Evolutionary conservation across 1,284 basidiomycete species (phyloP).

Genomic region (Ceratobasidium sp.): DNA sequence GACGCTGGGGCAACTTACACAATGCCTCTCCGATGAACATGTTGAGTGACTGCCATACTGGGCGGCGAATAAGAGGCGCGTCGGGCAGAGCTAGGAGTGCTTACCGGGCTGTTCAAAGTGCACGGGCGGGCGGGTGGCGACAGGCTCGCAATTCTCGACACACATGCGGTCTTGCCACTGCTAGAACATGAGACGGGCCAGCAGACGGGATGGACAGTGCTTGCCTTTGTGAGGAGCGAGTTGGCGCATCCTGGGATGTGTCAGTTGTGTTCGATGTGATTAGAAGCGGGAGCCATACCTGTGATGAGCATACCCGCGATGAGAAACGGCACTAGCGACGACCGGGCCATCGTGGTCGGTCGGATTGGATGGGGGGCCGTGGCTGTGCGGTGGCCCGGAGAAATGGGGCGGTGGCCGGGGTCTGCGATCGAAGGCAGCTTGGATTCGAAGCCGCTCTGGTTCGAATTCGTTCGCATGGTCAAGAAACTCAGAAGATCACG

Average conservation of each 20-base stretch:
- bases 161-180: constrained; percentile 86
- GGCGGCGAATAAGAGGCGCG: constrained; percentile 28
- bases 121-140: constrained; percentile 60
- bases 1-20: constrained; percentile 61
- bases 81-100: constrained; percentile 22
- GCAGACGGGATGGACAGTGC: constrained; percentile 50
- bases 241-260: constrained; percentile 53
- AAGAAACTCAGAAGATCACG: constrained; percentile 25
- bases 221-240: constrained; percentile 72
- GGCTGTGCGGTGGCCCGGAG: constrained; percentile 44
- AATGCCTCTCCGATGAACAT: constrained; percentile 96
- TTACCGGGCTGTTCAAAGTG: constrained; percentile 80
- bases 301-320: constrained; percentile 83
- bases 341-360: constrained; percentile 18
- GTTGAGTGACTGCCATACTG: constrained; percentile 90
- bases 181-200: not conserved
- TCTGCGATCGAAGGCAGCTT: not conserved
- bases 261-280: not conserved
- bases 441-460: constrained; percentile 3
- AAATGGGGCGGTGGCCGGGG: constrained; percentile 31
- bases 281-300: constrained; percentile 47
- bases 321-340: constrained; percentile 55
- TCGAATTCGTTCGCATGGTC: constrained; percentile 28
- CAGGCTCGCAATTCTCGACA: constrained; percentile 78
- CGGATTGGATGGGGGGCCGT: not conserved